These are phyloP conservation scores for Penicillium concentricum DNA, from an alignment of 2,329 filamentous ascomycete genomes.

Conservation along the genomic window DNA sequence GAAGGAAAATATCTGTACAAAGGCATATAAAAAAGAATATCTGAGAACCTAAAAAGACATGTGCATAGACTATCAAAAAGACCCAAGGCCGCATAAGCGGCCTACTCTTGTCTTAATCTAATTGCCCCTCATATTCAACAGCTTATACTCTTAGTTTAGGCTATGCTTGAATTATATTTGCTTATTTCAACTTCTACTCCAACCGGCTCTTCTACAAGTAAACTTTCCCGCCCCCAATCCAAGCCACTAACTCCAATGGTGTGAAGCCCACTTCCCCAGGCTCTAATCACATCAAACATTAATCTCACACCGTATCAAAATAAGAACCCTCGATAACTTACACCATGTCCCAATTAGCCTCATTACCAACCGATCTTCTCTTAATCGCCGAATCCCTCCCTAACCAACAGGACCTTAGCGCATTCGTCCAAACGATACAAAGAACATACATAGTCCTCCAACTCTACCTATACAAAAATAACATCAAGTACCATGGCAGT, in stretches of 20 bases:
- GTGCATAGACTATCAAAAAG: no score
- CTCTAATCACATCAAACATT: neutral
- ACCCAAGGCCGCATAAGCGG: no score
- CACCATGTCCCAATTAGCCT: neutral
- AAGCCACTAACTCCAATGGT: neutral
- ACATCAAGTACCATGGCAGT: neutral
- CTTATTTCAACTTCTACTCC: no score
- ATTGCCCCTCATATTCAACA: no score
- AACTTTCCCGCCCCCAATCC: neutral
- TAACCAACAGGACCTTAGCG: neutral
- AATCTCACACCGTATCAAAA: neutral
- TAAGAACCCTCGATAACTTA: no score
- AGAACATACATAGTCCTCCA: neutral
- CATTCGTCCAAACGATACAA: neutral
- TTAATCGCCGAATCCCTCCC: neutral
- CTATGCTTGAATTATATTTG: neutral
- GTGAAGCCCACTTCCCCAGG: neutral
- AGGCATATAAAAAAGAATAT: no score
- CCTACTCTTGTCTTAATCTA: no score
- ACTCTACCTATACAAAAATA: neutral
- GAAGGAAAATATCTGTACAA: no score
- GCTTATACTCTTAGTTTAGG: neutral
- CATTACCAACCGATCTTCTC: neutral
- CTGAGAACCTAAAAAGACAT: no score
- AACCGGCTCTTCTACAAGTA: neutral